Evolutionary conservation across 1,284 basidiomycete species (phyloP).

Genomic region (Peniophora sp.): DNA sequence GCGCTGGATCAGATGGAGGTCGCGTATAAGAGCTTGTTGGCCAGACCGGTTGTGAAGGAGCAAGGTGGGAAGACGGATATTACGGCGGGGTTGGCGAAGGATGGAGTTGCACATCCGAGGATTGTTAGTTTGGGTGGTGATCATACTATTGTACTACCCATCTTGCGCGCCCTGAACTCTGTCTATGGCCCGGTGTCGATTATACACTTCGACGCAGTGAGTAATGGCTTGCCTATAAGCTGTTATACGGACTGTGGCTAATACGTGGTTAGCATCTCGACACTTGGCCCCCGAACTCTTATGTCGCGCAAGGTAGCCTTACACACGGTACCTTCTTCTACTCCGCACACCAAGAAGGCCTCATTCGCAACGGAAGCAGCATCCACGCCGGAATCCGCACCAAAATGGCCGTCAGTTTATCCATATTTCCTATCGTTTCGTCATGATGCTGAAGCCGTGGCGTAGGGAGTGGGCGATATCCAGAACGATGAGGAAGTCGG

Average conservation of each 20-base stretch:
- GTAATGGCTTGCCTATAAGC: too few species aligned
- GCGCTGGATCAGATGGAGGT: constrained; percentile 76
- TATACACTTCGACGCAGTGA: constrained; percentile 68
- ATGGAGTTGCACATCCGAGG: constrained; percentile 53
- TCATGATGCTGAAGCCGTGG: neutral
- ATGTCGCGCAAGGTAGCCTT: constrained; percentile 53
- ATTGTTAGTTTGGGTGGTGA: constrained; percentile 74
- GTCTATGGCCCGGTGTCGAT: constrained; percentile 72
- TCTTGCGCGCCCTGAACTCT: constrained; percentile 63
- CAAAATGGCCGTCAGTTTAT: constrained; percentile 47
- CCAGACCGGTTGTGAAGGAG: constrained; percentile 32
- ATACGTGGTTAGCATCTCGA: constrained; percentile 54
- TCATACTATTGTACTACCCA: constrained; percentile 73
- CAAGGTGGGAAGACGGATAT: constrained; percentile 15
- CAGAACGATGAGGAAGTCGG: constrained; percentile 57
- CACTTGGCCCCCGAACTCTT: constrained; percentile 53
- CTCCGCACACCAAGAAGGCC: constrained; percentile 62
- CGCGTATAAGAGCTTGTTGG: constrained; percentile 66
- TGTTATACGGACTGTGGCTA: too few species aligned
- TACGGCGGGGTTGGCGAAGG: constrained; percentile 32
- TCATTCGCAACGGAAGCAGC: constrained; percentile 57
- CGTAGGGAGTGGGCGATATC: constrained; percentile 51
- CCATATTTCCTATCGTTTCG: neutral
- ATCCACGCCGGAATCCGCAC: constrained; percentile 75
- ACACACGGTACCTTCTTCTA: constrained; percentile 78